Evolutionary conservation across 2,329 filamentous ascomycete species (phyloP).

Genomic region (Botrytis porri): DNA sequence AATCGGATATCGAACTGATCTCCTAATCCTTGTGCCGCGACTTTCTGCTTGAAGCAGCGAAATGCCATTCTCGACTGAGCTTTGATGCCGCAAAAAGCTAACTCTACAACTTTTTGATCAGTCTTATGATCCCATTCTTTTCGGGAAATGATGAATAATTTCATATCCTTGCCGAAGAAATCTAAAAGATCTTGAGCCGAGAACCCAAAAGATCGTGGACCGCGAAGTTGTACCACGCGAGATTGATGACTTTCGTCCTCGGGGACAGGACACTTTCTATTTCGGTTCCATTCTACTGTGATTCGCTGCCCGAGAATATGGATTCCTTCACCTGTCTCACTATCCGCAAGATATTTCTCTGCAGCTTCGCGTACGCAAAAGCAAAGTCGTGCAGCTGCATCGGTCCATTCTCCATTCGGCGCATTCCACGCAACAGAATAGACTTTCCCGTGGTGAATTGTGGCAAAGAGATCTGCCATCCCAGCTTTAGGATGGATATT

Average conservation of each 20-base stretch:
- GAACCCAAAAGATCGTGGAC: neutral
- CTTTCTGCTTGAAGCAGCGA: constrained; percentile 15
- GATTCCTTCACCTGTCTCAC: constrained; percentile 14
- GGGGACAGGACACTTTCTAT: constrained; percentile 14
- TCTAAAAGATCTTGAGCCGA: constrained; percentile 1
- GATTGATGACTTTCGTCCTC: constrained; percentile 17
- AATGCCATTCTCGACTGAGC: constrained; percentile 19
- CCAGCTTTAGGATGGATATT: neutral
- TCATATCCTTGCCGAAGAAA: constrained; percentile 22
- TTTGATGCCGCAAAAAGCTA: constrained; percentile 16
- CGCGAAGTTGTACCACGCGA: constrained; percentile 22
- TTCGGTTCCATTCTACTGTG: constrained; percentile 21
- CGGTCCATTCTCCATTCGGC: neutral
- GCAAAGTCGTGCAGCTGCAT: constrained; percentile 3
- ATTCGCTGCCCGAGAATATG: constrained; percentile 18
- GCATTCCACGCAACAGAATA: neutral
- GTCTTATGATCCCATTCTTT: constrained; percentile 1
- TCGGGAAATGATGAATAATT: constrained; percentile 18
- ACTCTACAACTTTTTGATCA: constrained; percentile 9
- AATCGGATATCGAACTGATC: constrained; percentile 17
- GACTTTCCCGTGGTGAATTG: constrained; percentile 6
- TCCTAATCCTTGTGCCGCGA: neutral
- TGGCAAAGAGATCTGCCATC: constrained; percentile 2
- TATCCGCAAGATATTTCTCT: neutral
- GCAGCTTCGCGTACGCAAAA: constrained; percentile 15